phyloP scores from a whole-genome alignment of 2,329 filamentous ascomycete species.

The Aspergillus spinulosporus region DNA sequence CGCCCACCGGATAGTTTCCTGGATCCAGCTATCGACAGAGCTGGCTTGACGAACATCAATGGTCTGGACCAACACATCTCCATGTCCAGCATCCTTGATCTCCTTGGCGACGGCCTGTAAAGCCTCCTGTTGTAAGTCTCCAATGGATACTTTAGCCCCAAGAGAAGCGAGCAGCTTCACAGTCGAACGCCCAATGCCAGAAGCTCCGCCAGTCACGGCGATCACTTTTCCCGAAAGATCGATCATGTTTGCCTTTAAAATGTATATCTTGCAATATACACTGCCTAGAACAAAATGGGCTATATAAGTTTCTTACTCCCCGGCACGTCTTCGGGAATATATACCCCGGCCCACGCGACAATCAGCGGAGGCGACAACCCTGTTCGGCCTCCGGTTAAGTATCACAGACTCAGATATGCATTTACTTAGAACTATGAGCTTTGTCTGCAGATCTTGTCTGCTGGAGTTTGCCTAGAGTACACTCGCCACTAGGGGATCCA shows the following conservation, averaged over 20 bases:
- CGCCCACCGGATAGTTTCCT: neutral
- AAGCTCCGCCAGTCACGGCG: conserved; percentile 3
- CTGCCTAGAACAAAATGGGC: neutral
- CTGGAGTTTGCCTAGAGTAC: neutral
- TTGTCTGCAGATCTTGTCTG: no score
- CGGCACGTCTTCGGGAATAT: neutral
- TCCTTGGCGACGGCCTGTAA: neutral
- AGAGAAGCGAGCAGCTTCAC: neutral
- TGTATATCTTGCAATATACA: neutral
- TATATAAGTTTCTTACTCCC: neutral
- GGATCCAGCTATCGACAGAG: conserved; percentile 2
- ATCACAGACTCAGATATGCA: no score
- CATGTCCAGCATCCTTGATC: neutral
- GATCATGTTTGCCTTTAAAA: neutral
- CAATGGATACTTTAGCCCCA: conserved; percentile 2
- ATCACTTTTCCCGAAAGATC: conserved; percentile 6
- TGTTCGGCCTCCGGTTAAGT: no score
- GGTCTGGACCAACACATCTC: neutral
- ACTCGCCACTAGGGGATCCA: neutral
- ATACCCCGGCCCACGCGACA: neutral
- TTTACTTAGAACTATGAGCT: no score
- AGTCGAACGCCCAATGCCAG: neutral
- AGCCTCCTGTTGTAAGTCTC: neutral
- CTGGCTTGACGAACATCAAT: conserved; percentile 4
- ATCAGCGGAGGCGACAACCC: no score